phyloP scores from a whole-genome alignment of 2,329 filamentous ascomycete species.

The Diaporthe sp. region DNA sequence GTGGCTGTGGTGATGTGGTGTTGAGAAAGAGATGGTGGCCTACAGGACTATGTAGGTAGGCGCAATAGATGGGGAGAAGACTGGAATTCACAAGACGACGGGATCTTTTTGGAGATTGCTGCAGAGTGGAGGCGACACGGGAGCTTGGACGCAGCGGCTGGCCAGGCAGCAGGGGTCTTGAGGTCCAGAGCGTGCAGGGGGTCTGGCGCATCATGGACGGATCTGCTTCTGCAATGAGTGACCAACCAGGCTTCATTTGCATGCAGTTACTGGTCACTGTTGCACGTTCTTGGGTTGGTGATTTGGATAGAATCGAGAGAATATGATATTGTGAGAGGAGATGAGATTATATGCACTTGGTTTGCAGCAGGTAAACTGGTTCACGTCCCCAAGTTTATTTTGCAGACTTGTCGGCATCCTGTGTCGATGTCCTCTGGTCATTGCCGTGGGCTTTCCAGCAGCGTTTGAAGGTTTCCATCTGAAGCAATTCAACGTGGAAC shows the following conservation, averaged over 20 bases:
- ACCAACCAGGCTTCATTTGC: background rate
- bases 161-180: conserved; percentile 6
- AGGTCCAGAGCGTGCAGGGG: conserved; percentile 10
- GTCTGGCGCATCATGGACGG: background rate
- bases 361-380: background rate
- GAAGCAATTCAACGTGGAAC: conserved; percentile 7
- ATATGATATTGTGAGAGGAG: background rate
- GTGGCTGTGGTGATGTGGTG: conserved; percentile 1
- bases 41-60: background rate
- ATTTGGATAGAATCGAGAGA: too few relatives aligned
- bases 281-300: background rate
- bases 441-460: conserved; percentile 96
- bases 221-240: background rate
- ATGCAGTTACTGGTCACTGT: background rate
- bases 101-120: conserved; percentile 7
- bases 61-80: background rate
- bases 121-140: conserved; percentile 20
- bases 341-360: too few relatives aligned
- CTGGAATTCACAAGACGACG: background rate
- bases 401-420: conserved; percentile 66
- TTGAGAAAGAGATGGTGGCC: background rate
- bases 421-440: conserved; percentile 83
- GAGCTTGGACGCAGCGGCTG: conserved; percentile 6
- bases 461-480: conserved; percentile 92
- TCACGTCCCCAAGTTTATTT: conserved; percentile 2